Conservation (phyloP, 192 early-diverging fungal species). For the Ambispora gerdemannii region DNA sequence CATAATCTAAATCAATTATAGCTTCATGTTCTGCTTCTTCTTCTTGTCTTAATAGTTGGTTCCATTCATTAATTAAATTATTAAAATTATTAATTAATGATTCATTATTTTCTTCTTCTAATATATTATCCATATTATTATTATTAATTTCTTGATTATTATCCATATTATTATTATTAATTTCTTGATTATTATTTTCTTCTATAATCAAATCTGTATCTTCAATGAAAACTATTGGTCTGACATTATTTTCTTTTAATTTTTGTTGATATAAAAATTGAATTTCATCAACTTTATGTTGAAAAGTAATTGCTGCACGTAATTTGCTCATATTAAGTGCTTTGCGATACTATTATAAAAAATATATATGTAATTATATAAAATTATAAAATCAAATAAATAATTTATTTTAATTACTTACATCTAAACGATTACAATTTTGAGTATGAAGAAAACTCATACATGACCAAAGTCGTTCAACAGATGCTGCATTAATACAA, state of each 20-base stretch:
- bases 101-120: not conserved
- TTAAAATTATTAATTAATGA: not conserved
- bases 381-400: not conserved
- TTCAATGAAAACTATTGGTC: not conserved
- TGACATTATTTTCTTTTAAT: not conserved
- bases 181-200: no score
- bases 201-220: no score
- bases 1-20: not conserved
- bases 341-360: not conserved
- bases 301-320: not conserved
- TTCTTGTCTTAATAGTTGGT: not conserved
- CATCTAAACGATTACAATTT: not conserved
- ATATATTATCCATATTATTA: not conserved
- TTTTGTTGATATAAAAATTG: not conserved
- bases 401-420: not conserved
- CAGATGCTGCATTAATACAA: conserved; percentile 1
- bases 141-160: not conserved
- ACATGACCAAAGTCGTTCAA: conserved; percentile 11
- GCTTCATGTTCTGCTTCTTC: not conserved
- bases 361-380: not conserved
- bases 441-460: not conserved
- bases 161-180: not conserved
- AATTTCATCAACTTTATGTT: not conserved
- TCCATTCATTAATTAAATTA: not conserved
- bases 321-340: conserved; percentile 4